A percentile compares a stretch with the other conserved stretches of the same genome.
Conservation (phyloP, 2,329 filamentous ascomycete species). For the Pyrenophora seminiperda region DNA sequence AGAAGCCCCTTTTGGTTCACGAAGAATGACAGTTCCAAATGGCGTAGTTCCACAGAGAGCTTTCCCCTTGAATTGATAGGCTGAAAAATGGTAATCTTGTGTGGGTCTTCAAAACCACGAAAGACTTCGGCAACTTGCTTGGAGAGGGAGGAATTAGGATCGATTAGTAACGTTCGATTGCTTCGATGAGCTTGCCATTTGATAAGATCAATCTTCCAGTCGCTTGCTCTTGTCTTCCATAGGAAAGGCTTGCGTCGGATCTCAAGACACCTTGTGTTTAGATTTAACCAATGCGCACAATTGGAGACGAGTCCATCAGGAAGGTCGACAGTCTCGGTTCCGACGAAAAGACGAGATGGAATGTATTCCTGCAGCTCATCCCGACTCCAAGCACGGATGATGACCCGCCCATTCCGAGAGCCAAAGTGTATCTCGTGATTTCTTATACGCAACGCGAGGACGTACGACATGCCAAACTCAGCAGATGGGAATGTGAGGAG, state of each 20-base stretch:
- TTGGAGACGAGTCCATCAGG: conserved; percentile 56
- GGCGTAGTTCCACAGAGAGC: conserved; percentile 56
- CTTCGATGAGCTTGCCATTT: conserved; percentile 37
- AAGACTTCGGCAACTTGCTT: conserved; percentile 53
- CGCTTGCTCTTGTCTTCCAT: conserved; percentile 44
- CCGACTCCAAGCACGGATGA: conserved; percentile 50
- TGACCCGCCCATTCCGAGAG: conserved; percentile 43
- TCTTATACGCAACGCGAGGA: conserved; percentile 43
- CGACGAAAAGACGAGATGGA: conserved; percentile 33
- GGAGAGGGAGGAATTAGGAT: conserved; percentile 54
- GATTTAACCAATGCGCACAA: conserved; percentile 64
- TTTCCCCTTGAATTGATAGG: conserved; percentile 24
- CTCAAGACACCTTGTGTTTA: conserved; percentile 53
- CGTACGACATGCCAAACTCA: conserved; percentile 57
- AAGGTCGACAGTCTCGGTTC: conserved; percentile 51
- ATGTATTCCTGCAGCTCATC: conserved; percentile 42
- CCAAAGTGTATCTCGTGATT: conserved; percentile 61
- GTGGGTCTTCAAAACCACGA: conserved; percentile 53
- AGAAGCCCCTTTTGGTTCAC: conserved; percentile 55
- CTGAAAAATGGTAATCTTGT: conserved; percentile 55
- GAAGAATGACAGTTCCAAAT: conserved; percentile 58
- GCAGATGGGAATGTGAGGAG: conserved; percentile 59
- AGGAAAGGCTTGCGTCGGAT: conserved; percentile 54
- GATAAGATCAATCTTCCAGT: conserved; percentile 49
- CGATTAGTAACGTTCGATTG: conserved; percentile 48